phyloP scores from a whole-genome alignment of 805 yeast genomes.

The Yarrowia divulgata region DNA sequence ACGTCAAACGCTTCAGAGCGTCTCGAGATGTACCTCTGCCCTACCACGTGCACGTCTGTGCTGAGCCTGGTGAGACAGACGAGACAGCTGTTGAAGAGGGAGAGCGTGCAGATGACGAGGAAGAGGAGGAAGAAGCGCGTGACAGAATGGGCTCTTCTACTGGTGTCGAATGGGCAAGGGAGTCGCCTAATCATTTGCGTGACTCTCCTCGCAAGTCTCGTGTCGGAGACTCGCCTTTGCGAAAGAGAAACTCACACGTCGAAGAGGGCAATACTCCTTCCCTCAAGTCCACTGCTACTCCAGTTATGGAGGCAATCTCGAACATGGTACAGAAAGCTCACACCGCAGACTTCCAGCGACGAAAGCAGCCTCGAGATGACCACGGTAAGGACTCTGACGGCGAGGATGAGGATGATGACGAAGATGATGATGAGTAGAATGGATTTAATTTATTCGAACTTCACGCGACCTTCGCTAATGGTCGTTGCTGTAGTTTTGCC shows the following conservation, averaged over 20 bases:
- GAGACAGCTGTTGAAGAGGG: slow-evolving; percentile 11
- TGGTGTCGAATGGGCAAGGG: slow-evolving; percentile 18
- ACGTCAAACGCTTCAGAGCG: slow-evolving; percentile 84
- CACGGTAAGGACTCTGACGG: slow-evolving; percentile 50
- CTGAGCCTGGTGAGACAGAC: slow-evolving; percentile 25
- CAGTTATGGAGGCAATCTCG: slow-evolving; percentile 45
- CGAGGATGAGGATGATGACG: slow-evolving; percentile 44
- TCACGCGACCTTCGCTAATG: too few relatives aligned
- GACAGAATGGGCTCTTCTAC: slow-evolving; percentile 16
- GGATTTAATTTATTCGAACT: too few relatives aligned
- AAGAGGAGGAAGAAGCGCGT: slow-evolving; percentile 14
- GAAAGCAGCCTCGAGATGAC: slow-evolving; percentile 43
- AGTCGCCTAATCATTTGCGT: neutral
- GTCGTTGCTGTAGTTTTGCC: too few relatives aligned
- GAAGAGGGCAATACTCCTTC: slow-evolving; percentile 28
- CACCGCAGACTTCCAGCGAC: slow-evolving; percentile 47
- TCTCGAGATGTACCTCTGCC: slow-evolving; percentile 89
- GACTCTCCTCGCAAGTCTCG: slow-evolving; percentile 3
- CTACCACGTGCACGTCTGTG: slow-evolving; percentile 58
- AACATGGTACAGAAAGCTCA: slow-evolving; percentile 45
- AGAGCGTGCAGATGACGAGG: slow-evolving; percentile 4
- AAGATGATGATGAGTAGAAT: slow-evolving; percentile 29
- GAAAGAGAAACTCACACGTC: slow-evolving; percentile 9
- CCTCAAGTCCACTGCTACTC: slow-evolving; percentile 13
- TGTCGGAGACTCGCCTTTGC: slow-evolving; percentile 10